phyloP scores from a whole-genome alignment of 1,284 basidiomycete species.

The Ganoderma sp. region DNA sequence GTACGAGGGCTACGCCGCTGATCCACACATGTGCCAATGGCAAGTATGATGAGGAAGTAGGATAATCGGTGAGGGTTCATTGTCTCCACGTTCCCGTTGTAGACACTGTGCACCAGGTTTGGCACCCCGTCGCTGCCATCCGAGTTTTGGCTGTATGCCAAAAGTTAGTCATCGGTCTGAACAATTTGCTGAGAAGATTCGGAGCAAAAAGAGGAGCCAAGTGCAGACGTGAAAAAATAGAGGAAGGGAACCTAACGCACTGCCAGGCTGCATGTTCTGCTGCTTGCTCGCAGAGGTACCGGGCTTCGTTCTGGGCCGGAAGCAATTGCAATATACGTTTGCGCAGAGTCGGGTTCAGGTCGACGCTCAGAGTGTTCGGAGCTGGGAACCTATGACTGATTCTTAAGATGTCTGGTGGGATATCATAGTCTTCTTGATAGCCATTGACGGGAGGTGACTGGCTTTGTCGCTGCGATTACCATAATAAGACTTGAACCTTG shows the following conservation, averaged over 20 bases:
- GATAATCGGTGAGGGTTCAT: conserved; percentile 67
- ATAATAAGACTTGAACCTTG: not conserved
- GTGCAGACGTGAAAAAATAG: conserved; percentile 19
- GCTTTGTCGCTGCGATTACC: conserved; percentile 21
- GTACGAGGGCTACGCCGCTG: conserved; percentile 51
- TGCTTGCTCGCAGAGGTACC: conserved; percentile 63
- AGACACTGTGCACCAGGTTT: conserved; percentile 69
- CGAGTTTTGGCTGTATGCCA: conserved; percentile 59
- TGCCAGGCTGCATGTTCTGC: conserved; percentile 72
- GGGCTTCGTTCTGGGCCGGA: conserved; percentile 60
- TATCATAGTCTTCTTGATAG: conserved; percentile 45
- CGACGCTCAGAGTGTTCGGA: conserved; percentile 54
- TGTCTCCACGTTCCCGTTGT: conserved; percentile 56
- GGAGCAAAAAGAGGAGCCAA: conserved; percentile 17
- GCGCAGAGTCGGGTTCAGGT: conserved; percentile 56
- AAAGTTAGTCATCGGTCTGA: conserved; percentile 29
- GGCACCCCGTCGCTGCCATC: conserved; percentile 69
- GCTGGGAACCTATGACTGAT: conserved; percentile 69
- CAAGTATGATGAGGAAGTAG: conserved; percentile 67
- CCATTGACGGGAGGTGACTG: conserved; percentile 30
- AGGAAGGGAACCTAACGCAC: conserved; percentile 48
- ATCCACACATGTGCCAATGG: conserved; percentile 67
- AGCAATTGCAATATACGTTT: conserved; percentile 64
- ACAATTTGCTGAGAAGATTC: conserved; percentile 26
- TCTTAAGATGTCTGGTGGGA: conserved; percentile 61